phyloP scores from a whole-genome alignment of 305 asterid species.

The Fraxinus paxiana region DNA sequence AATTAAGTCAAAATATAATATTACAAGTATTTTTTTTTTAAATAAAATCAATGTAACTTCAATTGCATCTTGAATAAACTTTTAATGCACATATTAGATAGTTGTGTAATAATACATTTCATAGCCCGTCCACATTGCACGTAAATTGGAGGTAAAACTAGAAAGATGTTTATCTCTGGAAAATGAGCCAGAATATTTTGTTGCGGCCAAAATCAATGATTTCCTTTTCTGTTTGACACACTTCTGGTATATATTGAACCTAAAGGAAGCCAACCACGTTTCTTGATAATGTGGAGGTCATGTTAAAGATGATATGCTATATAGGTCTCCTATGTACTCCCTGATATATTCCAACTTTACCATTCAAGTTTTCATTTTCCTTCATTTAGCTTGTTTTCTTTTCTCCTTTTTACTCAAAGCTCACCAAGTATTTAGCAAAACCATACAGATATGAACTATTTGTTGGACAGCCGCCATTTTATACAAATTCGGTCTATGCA shows the following conservation, averaged over 20 bases:
- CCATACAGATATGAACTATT: constrained; percentile 79
- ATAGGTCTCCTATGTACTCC: background rate
- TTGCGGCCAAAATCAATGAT: background rate
- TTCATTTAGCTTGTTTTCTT: constrained; percentile 14
- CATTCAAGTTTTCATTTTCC: background rate
- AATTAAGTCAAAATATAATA: background rate
- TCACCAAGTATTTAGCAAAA: constrained; percentile 17
- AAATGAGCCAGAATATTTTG: background rate
- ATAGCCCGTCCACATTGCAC: background rate
- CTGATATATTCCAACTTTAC: constrained; percentile 17
- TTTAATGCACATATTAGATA: background rate
- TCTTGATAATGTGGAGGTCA: constrained; percentile 5
- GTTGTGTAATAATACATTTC: background rate
- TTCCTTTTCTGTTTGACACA: constrained; percentile 18
- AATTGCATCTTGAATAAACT: background rate
- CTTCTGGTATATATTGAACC: background rate
- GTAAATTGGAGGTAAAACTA: background rate
- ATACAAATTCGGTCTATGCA: constrained; percentile 96
- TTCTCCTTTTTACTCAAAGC: constrained; percentile 18
- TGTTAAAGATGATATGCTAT: background rate
- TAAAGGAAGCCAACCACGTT: constrained; percentile 8
- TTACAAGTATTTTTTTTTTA: background rate
- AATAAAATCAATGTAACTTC: background rate
- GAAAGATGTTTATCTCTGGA: background rate
- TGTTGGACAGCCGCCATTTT: constrained; percentile 99